Conservation (phyloP, 805 yeast species). For the Pichia insulana region DNA sequence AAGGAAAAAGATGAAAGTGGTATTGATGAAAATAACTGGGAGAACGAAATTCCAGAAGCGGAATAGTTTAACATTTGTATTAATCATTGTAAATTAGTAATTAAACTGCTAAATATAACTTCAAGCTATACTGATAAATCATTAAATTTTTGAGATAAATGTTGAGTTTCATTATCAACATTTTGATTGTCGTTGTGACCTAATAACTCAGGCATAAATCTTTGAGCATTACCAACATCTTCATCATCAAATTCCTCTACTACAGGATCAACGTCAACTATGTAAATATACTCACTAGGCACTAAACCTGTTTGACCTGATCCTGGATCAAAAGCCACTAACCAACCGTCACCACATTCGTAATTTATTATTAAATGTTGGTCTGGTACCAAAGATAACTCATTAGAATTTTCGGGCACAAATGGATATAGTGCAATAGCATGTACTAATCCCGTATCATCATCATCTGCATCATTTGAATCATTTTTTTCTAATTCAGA, state of each 20-base stretch:
- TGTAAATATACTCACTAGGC: constrained; percentile 87
- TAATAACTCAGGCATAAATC: constrained; percentile 15
- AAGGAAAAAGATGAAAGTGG: constrained; percentile 30
- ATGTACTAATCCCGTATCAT: constrained; percentile 18
- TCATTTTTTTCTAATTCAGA: not conserved
- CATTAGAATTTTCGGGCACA: constrained; percentile 90
- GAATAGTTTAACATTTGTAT: not conserved
- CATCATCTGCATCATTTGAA: not conserved
- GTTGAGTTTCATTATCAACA: constrained; percentile 9
- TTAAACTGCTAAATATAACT: not conserved
- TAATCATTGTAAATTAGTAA: not conserved
- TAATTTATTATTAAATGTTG: constrained; percentile 80
- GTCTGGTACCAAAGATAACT: constrained; percentile 67
- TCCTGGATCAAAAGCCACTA: constrained; percentile 76
- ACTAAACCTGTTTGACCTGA: constrained; percentile 84
- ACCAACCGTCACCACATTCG: constrained; percentile 97
- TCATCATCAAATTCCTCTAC: constrained; percentile 27
- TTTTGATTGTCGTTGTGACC: constrained; percentile 5
- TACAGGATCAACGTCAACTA: constrained; percentile 19
- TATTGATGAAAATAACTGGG: constrained; percentile 42
- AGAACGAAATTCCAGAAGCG: constrained; percentile 32
- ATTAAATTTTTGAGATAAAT: not conserved
- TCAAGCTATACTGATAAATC: not conserved
- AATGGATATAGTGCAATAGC: constrained; percentile 90
- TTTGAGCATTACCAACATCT: constrained; percentile 21